Base-by-base conservation (phyloP, 2,329 filamentous ascomycete genomes). In the Alternaria sp. region DNA sequence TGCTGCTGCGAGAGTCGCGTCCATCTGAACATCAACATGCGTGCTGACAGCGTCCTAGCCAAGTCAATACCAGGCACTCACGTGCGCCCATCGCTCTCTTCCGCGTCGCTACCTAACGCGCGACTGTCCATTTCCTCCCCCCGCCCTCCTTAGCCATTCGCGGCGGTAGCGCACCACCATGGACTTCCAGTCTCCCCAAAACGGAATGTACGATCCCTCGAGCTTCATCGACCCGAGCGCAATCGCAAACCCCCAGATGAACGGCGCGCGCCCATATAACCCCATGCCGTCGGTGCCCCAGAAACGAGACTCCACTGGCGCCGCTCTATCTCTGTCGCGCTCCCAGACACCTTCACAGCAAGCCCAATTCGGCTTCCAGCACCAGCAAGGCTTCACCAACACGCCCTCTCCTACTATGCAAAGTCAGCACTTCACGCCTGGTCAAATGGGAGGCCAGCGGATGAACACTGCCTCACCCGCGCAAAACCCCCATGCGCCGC, bases 401-500 rank as follows among this genome's bases (percentile, higher is more conserved):
- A 97, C 92, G 37, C 94, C 94, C 10, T 98, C 95, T 6, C 95
- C 95, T 28, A 94, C 96, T 62, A 93, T 97, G 87, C 87, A 87
- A 61, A 93, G 90, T 73, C 93, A 96, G 72, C 84, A 87, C 53
- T 88, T 87, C 78, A 83, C 78, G 55, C 90, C 72, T 85, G 85
- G 66, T 69, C 71, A 72, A 50, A 66, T 74, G 63, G 88, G 90
- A 13, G 84, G 75, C 13, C 78, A 80, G 64, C 70, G 93, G 72
- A 92, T 98, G 77, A 90, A 93, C 65, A 97, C 94, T 44, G 90
- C 92, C 41, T 98, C 95, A 31, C 94, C 95, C 3, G 97, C 95
- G 42, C 94, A 95, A 10, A 94, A 95, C 77, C 78, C 79, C 56
- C 78, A 78, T 68, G 80, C 78, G 72, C 75, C 73, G 29, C 77